Evolutionary conservation across 2,329 filamentous ascomycete species (phyloP), one percentile per base, ranked within the genome.

Genomic region (Drechslerella dactyloides): DNA sequence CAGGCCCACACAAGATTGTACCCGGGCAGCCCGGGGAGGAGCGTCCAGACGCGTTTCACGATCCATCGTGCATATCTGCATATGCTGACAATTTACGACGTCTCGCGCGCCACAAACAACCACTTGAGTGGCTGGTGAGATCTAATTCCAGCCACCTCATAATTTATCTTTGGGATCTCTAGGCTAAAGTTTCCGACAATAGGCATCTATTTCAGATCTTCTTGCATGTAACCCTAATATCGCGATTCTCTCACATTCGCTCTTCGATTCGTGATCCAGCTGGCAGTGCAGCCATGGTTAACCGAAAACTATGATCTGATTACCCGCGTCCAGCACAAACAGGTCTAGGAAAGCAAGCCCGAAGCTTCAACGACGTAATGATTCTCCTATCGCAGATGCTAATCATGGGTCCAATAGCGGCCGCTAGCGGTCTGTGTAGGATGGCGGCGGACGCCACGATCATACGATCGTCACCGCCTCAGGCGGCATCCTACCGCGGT

Each of bases 321-420:
- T 15, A 17, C 48, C 35, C 44, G 54, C 48, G 33, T 53, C 37
- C 35, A 56, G 27, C 30, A 52, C 21, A 68, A 40, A 35, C 37
- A 46, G 35, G 57, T 54, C 61, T 44, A 37, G 23, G 42, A 64
- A 54, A 59, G 59, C 53, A 70, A 48, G 42, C 17, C 66, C 59
- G 59, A 64, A 56, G 51, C 24, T 17, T 50, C 40, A 37, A 54
- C 27, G 42, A 37, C 66, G 48, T 44, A 70, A 54, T 53, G n/a
- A 50, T 2, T 44, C 17, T 8, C 7, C 7, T 23, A 27, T 27
- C 10, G 7, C n/a, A 58, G 51, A 70, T 60, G 63, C 66, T 70
- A 70, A 70, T 70, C 66, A 70, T 62, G 62, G 57, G 30, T 59
- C 59, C 27, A 46, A n/a, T n/a, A n/a, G n/a, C n/a, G n/a, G n/a